A percentile compares a stretch with the other conserved stretches of the same genome.
phyloP scores from a whole-genome alignment of 2,329 filamentous ascomycete species.

The Fusarium annulatum region DNA sequence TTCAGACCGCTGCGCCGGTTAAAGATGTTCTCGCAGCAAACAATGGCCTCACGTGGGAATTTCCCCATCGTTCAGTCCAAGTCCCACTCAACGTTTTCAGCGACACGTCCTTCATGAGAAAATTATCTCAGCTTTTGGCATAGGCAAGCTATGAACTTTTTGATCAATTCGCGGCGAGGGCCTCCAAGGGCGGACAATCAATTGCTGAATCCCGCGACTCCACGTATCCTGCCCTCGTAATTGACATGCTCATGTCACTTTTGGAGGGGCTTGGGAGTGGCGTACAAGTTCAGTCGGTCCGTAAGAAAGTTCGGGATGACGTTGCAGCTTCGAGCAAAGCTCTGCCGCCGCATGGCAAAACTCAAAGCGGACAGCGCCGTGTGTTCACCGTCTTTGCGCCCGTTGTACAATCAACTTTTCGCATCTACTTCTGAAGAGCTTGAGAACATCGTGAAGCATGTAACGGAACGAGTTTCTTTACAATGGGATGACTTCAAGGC shows the following conservation, averaged over 20 bases:
- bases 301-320: constrained; percentile 72
- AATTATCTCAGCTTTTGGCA: constrained; percentile 64
- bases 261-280: constrained; percentile 64
- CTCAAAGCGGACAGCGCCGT: constrained; percentile 52
- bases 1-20: constrained; percentile 67
- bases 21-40: constrained; percentile 62
- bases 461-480: constrained; percentile 46
- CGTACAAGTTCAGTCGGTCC: constrained; percentile 52
- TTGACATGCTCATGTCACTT: constrained; percentile 68
- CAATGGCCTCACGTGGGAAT: constrained; percentile 67
- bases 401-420: constrained; percentile 15
- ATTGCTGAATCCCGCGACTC: constrained; percentile 69
- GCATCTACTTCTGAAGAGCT: not conserved
- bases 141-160: constrained; percentile 65
- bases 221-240: constrained; percentile 66
- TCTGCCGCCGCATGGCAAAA: constrained; percentile 68
- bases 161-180: constrained; percentile 62
- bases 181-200: constrained; percentile 61
- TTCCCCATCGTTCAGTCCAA: constrained; percentile 64
- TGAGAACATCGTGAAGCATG: not conserved
- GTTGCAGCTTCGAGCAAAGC: constrained; percentile 56
- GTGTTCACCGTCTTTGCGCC: not conserved
- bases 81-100: constrained; percentile 52
- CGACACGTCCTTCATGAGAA: constrained; percentile 55
- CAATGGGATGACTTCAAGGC: constrained; percentile 56